A percentile compares a stretch with the other conserved stretches of the same genome.
These are phyloP conservation scores for Pyrus communis DNA, from an alignment of 306 rosid species.

Conservation along the genomic window DNA sequence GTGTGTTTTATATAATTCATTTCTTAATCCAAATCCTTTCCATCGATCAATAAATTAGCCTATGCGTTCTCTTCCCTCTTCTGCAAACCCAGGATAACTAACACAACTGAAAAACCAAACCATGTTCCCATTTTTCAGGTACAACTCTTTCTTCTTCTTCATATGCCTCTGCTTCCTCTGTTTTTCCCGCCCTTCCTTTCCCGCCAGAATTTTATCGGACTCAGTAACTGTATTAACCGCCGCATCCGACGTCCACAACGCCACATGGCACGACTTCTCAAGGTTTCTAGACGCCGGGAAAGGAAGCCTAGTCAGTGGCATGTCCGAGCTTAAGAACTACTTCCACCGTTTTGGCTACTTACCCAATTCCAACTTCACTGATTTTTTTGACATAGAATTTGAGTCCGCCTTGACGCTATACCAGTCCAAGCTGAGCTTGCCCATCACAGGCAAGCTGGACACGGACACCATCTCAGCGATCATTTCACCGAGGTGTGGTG, in stretches of 20 bases:
- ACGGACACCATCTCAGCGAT: conserved; percentile 53
- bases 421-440: conserved; percentile 61
- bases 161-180: conserved; percentile 22
- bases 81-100: conserved; percentile 24
- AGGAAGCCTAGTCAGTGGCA: conserved; percentile 63
- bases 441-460: conserved; percentile 65
- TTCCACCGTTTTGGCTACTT: conserved; percentile 86
- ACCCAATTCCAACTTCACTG: conserved; percentile 41
- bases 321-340: conserved; percentile 68
- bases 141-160: conserved; percentile 13
- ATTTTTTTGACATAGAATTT: conserved; percentile 51
- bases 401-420: conserved; percentile 58
- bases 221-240: conserved; percentile 30
- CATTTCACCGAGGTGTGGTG: conserved; percentile 82
- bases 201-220: conserved; percentile 51
- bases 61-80: background rate
- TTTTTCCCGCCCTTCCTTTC: conserved; percentile 51
- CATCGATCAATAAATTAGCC: background rate
- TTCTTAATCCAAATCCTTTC: background rate
- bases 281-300: conserved; percentile 60
- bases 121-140: conserved; percentile 42
- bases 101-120: conserved; percentile 2
- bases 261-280: conserved; percentile 66
- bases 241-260: conserved; percentile 24
- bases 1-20: background rate